These are phyloP conservation scores for Amanita pseudoporphyria DNA, from an alignment of 768 basidiomycete species.

Conservation along the genomic window DNA sequence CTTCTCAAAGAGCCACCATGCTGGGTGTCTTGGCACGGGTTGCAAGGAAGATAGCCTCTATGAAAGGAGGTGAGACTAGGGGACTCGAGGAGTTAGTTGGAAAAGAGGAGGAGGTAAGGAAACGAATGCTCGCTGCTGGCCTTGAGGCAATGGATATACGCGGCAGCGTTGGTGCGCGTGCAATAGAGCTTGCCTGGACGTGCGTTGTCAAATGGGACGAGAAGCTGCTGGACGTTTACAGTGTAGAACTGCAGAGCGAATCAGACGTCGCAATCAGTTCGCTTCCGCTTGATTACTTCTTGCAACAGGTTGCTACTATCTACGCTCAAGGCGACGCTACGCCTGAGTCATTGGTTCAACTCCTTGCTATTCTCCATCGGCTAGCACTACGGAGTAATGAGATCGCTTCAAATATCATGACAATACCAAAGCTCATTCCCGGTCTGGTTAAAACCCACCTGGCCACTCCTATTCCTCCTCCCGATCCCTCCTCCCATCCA, in stretches of 20 bases:
- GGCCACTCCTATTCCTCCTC: slow-evolving; percentile 36
- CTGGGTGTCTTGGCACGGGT: slow-evolving; percentile 61
- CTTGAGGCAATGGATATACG: slow-evolving; percentile 55
- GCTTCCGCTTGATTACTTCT: slow-evolving; percentile 26
- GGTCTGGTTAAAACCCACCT: slow-evolving; percentile 49
- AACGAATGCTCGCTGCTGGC: slow-evolving; percentile 56
- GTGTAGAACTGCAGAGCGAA: slow-evolving; percentile 36
- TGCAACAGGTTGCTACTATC: slow-evolving; percentile 40
- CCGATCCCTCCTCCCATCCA: slow-evolving; percentile 25
- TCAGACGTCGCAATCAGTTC: slow-evolving; percentile 22
- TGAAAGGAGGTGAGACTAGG: slow-evolving; percentile 24
- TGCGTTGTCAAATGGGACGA: slow-evolving; percentile 62
- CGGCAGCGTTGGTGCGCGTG: slow-evolving; percentile 57
- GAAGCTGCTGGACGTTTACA: slow-evolving; percentile 23
- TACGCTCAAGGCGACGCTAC: slow-evolving; percentile 33
- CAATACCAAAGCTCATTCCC: slow-evolving; percentile 41
- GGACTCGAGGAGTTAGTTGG: slow-evolving; percentile 27
- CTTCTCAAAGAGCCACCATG: slow-evolving; percentile 79
- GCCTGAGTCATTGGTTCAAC: slow-evolving; percentile 39
- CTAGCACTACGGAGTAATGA: slow-evolving; percentile 50
- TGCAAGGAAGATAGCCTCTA: slow-evolving; percentile 25
- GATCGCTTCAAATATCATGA: slow-evolving; percentile 40
- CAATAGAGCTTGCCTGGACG: slow-evolving; percentile 67
- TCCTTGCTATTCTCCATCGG: slow-evolving; percentile 50
- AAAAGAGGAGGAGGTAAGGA: slow-evolving; percentile 40